phyloP scores from a whole-genome alignment of 192 early-diverging fungal species.

The Podochytrium sp. region DNA sequence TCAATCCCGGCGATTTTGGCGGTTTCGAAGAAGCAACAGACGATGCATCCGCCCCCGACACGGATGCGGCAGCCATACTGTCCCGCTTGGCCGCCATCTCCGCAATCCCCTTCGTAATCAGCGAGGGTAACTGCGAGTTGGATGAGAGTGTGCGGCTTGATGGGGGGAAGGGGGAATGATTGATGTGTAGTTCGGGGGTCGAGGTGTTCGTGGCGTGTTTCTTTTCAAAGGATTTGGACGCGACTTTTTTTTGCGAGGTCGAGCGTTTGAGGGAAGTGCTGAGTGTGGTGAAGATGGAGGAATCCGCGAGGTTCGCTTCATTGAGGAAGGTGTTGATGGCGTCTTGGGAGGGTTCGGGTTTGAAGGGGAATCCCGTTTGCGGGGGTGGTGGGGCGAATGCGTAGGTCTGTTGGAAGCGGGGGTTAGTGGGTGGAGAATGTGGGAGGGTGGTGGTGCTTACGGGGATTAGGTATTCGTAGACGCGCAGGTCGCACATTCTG shows the following conservation, averaged over 20 bases:
- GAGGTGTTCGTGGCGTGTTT: not conserved
- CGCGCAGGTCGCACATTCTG: conserved; percentile 47
- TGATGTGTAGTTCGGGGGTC: not conserved
- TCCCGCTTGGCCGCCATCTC: not conserved
- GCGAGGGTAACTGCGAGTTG: not conserved
- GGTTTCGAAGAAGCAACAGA: too few species aligned
- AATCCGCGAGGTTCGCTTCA: not conserved
- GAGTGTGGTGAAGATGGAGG: not conserved
- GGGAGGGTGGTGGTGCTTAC: conserved; percentile 21
- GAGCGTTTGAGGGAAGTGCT: not conserved
- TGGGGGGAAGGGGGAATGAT: not conserved
- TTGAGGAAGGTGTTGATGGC: not conserved
- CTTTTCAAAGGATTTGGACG: not conserved
- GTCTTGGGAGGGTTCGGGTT: not conserved
- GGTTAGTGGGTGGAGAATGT: not conserved
- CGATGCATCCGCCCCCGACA: too few species aligned
- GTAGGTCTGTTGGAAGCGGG: conserved; percentile 41
- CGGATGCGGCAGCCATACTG: too few species aligned
- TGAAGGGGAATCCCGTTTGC: conserved; percentile 45
- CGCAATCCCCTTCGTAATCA: not conserved
- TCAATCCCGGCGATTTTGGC: not conserved
- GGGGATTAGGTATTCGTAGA: conserved; percentile 54
- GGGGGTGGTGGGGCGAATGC: conserved; percentile 51
- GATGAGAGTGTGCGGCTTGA: not conserved
- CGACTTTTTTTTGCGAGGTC: not conserved